Conservation (phyloP, 805 yeast genomes). For the Metschnikowia koreensis region DNA sequence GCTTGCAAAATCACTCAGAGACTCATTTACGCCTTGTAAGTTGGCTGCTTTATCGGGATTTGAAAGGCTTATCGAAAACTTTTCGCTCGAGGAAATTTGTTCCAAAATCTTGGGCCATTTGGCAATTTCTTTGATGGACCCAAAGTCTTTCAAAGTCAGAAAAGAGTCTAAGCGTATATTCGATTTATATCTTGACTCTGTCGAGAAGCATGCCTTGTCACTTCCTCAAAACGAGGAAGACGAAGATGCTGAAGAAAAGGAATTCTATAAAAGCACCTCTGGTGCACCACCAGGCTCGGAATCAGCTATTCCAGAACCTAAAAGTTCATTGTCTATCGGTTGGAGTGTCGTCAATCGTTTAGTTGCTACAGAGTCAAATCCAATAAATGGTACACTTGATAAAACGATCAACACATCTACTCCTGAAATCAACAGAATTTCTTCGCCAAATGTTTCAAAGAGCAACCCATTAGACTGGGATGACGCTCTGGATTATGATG, state of each 20-base stretch:
- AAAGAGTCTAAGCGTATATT: constrained; percentile 68
- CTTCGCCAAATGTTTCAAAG: constrained; percentile 24
- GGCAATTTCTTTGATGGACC: constrained; percentile 80
- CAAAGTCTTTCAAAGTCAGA: constrained; percentile 61
- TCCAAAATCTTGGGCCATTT: constrained; percentile 79
- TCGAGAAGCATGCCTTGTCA: constrained; percentile 36
- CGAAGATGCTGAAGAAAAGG: constrained; percentile 37
- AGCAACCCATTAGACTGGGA: constrained; percentile 11
- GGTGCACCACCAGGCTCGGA: constrained; percentile 10
- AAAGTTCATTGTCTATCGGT: constrained; percentile 26
- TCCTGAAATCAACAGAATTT: constrained; percentile 32
- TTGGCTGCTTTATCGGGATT: constrained; percentile 76
- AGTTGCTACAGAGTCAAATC: constrained; percentile 25
- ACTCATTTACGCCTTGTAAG: constrained; percentile 72
- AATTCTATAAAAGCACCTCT: constrained; percentile 30
- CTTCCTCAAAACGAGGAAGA: constrained; percentile 36
- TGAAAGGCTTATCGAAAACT: constrained; percentile 58
- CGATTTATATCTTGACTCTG: constrained; percentile 48
- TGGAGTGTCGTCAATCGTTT: constrained; percentile 39
- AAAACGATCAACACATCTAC: constrained; percentile 38
- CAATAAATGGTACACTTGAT: constrained; percentile 33
- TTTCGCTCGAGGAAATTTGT: constrained; percentile 73
- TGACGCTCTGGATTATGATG: constrained; percentile 20
- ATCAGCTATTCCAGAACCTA: constrained; percentile 5
- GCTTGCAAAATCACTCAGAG: constrained; percentile 76